These are phyloP conservation scores for Lithospermum erythrorhizon DNA, from an alignment of 257 asterid species.

Conservation along the genomic window DNA sequence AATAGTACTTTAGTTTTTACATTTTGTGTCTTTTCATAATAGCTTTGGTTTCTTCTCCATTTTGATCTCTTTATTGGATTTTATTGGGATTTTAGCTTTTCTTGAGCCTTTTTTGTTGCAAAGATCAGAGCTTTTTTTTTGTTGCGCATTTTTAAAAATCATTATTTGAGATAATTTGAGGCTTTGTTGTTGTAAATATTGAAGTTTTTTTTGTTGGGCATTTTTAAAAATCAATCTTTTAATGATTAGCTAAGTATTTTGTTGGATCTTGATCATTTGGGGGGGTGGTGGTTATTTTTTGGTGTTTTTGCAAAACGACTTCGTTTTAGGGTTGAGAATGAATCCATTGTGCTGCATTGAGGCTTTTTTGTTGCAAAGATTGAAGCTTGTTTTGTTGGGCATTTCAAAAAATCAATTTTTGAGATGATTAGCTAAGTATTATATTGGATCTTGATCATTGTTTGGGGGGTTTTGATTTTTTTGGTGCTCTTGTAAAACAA, in stretches of 20 bases:
- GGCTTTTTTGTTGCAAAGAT: conserved; percentile 19
- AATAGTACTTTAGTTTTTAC: neutral
- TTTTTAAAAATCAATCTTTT: conserved; percentile 48
- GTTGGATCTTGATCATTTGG: neutral
- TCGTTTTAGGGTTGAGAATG: conserved; percentile 29
- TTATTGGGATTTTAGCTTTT: too few species aligned
- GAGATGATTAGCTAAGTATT: conserved; percentile 6
- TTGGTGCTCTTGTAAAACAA: neutral
- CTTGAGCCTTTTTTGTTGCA: too few species aligned
- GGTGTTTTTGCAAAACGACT: neutral
- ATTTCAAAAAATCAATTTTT: conserved; percentile 6
- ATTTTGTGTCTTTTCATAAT: conserved; percentile 37
- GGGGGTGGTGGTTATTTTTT: neutral
- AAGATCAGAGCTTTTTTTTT: too few species aligned
- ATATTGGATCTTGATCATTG: neutral
- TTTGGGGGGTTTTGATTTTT: neutral
- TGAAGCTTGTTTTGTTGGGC: conserved; percentile 12
- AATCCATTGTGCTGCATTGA: conserved; percentile 99
- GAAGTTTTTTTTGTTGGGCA: neutral
- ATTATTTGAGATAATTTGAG: neutral
- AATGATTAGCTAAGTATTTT: conserved; percentile 5
- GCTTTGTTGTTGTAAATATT: neutral
- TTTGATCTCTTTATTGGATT: conserved; percentile 20
- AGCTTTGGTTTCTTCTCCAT: conserved; percentile 32
- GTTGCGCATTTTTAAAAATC: conserved; percentile 11